Base-by-base conservation (phyloP, 345 rosid genomes). In the Murraya paniculata region DNA sequence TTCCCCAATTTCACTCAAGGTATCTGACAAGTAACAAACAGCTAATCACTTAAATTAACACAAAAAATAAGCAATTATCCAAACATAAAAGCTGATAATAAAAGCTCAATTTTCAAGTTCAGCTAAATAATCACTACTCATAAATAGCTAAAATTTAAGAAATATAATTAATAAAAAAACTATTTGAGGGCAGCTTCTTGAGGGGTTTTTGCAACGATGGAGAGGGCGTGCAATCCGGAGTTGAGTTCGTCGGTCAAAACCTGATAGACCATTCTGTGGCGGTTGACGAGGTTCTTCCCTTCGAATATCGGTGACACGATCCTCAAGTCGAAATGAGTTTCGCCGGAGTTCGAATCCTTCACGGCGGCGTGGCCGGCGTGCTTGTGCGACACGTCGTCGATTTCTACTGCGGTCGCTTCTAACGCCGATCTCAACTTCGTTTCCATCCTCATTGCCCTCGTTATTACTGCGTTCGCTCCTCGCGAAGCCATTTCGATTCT, bases 281-380 rank as follows among this genome's bases (percentile, higher is more conserved):
- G 86, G 59, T 83, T 85, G 64, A 88, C 84, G 24, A 88, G 86
- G 73, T 70, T 84, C 75, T 77, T 81, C 5, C 89, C 89, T 6
- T 86, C 83, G 85, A 90, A 88, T 64, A 79, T 84, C 25, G 84
- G 70, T 9, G 93, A 88, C 22, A 90, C 90, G 62, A 90, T 77
- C 84, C 71, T 86, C 67, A 90, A 77, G 64, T 88, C 85, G 89
- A 90, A 90, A 50, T 90, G 91, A 56, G 90, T 90, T 81, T 88
- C 93, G 8, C 79, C 86, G 50, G 79, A 45, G 3, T 82, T 56
- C 64, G 25, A 79, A 7, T 67, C 83, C 64, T 68, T 81, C 48
- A 90, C 80, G 45, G 87, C 91, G 67, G 88, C 85, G 48, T 87
- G 98, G 39, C 98, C 91, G 10, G 94, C 90, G 81, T 93, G 98